Evolutionary conservation across 2,329 filamentous ascomycete genomes (phyloP).

Genomic region (Colletotrichum tropicale): DNA sequence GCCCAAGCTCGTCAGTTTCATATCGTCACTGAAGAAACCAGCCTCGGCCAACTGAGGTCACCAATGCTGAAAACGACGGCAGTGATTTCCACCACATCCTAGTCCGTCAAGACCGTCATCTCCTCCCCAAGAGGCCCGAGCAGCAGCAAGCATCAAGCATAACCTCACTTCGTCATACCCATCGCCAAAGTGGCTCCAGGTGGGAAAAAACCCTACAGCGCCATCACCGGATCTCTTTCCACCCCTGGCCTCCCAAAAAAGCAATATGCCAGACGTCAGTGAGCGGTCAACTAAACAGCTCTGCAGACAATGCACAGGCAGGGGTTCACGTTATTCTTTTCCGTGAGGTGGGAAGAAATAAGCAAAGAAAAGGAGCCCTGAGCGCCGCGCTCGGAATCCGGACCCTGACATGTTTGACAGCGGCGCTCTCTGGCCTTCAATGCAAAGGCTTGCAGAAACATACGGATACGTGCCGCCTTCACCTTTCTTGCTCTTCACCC

Average conservation of each 20-base stretch:
- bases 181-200: neutral
- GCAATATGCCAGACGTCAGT: neutral
- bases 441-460: neutral
- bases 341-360: neutral
- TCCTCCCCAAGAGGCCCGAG: neutral
- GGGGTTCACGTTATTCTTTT: neutral
- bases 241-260: neutral
- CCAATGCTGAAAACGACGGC: neutral
- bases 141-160: neutral
- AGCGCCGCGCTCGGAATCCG: neutral
- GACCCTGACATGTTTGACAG: neutral
- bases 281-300: neutral
- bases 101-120: neutral
- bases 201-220: neutral
- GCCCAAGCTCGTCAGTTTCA: neutral
- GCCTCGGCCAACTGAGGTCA: neutral
- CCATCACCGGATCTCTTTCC: neutral
- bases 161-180: neutral
- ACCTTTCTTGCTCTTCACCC: neutral
- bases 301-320: neutral
- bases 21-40: neutral
- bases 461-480: neutral
- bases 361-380: neutral
- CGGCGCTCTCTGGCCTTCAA: neutral
- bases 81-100: neutral